Base-by-base conservation (phyloP, 1,284 basidiomycete species). In the Cutaneotrichosporon mucoides region DNA sequence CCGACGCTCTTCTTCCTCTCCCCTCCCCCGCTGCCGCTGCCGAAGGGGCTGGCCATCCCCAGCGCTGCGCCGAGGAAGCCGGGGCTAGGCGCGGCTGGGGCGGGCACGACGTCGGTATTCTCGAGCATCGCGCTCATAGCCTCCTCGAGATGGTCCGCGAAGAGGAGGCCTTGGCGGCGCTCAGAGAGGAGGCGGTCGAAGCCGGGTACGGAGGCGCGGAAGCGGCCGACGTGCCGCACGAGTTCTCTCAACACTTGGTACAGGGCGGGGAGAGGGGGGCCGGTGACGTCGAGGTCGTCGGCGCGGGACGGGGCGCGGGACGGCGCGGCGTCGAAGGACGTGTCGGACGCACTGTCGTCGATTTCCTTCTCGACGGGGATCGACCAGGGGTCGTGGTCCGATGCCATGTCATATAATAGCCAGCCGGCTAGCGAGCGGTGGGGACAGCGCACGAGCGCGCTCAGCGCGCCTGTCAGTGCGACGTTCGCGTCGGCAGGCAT, bases 111-210 rank as follows among this genome's bases (percentile, higher is more conserved):
- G 38, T 24, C 49, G 15, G 41, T 38, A 3, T 51, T 41, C 13
- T 55, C 88, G 55, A 91, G 78, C 41, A 83, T 83, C 47, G 90
- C 80, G 49, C 82, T 88, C 66, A 98, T 81, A 2, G 93, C 94
- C 69, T 97, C 95, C 15, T 87, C 90, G 38, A 97, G 79, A 71
- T 95, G 94, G 76, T 97, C 94, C 1, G 89, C 89, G 76, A 95
- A 96, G 33, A 96, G 80, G 15, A 99, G 80, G 3, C 94, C 93
- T 71, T 89, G 88, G 40, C 95, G 82, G 35, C 95, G 85, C 76
- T 98, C 92, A 1, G 85, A 76, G 2, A 99, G 83, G 68, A 86
- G 89, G 66, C 83, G 83, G 78, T 97, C 92, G 73, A 99, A 97
- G 50, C 87, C 81, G 12, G 87, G 82, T 8, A 76, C 65, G 1